Evolutionary conservation across 352 stramenopile genomes (phyloP), one percentile per base, ranked within the genome.

Genomic region (Thraustotheca clavata): DNA sequence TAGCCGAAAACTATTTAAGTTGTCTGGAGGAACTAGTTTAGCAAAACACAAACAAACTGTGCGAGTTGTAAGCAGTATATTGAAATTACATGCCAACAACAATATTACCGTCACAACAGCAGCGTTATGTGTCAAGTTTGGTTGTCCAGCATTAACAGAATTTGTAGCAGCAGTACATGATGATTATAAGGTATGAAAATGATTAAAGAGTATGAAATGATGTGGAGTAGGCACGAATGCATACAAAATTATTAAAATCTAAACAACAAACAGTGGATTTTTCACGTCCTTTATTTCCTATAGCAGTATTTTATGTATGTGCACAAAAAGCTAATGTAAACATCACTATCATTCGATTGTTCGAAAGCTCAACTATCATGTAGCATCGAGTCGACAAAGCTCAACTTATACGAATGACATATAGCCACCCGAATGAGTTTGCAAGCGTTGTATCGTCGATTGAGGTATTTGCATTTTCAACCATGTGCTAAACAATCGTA

Each of bases 121-220:
- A 24, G 43, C 57, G 0, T 32, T 65, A 9, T 65, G 57, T 32
- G 36, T 65, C 18, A 65, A 65, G 31, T 65, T 65, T 54, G 57
- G 57, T 24, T 65, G 57, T 22, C 57, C 57, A 4, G 40, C 36
- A 20, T 46, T 65, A 40, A 65, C 43, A 18, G 57, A 54, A 26
- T 65, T 52, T 38, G 57, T 65, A 18, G 57, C 57, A 4, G 18
- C 11, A n/a, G 57, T 65, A 14, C 57, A 65, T 20, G 57, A 65
- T 24, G 57, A 65, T 7, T 65, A 65, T 32, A 65, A 65, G 57
- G 57, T 65, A 54, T 5, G n/a, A n/a, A n/a, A 11, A n/a, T n/a
- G n/a, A n/a, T n/a, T n/a, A n/a, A n/a, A n/a, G n/a, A n/a, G n/a
- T n/a, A n/a, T n/a, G n/a, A n/a, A n/a, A n/a, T n/a, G n/a, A n/a